Evolutionary conservation across 2,329 filamentous ascomycete species (phyloP), one percentile per base, ranked within the genome.

Genomic region (Verticillium zaregamsianum): DNA sequence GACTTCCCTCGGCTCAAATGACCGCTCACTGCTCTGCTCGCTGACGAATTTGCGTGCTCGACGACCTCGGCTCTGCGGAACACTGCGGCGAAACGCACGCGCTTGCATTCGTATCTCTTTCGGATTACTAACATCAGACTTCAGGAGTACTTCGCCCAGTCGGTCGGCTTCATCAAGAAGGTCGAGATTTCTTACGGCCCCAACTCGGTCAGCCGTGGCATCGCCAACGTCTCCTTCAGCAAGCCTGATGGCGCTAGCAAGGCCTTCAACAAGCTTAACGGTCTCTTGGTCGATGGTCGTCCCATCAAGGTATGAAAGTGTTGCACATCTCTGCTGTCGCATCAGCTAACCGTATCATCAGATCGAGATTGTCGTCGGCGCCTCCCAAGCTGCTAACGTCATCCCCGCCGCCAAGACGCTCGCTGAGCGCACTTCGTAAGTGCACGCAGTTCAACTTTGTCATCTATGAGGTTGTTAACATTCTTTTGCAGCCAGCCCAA

Each of bases 61-160:
- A 55, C 58, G 45, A 35, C n/a, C 31, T 59, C 32, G 39, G 39
- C 28, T 35, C 28, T 17, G 17, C 28, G 23, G 58, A 59, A 32
- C 15, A 55, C 58, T 67, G 61, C 58, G 55, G 33, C 55, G 49
- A 58, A 57, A 59, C 56, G 58, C 55, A 66, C 69, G 66, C 67
- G 68, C 68, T 62, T n/a, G 35, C 12, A 12, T 25, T 28, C 31
- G 76, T 71, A 69, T 72, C 71, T 67, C 66, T 73, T 73, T 79
- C 74, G 71, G 76, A 75, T 82, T 72, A 91, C 90, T 92, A 87
- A 92, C 88, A 78, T 64, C 80, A 75, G 72, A 73, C 77, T 81
- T 82, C 92, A 99, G 95, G 95, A 99, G 81, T 99, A 98, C 79
- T 98, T 99, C 77, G 80, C 84, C 73, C 90, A 92, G 73, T 90